phyloP scores from a whole-genome alignment of 345 rosid genomes.

The Sonneratia alba region DNA sequence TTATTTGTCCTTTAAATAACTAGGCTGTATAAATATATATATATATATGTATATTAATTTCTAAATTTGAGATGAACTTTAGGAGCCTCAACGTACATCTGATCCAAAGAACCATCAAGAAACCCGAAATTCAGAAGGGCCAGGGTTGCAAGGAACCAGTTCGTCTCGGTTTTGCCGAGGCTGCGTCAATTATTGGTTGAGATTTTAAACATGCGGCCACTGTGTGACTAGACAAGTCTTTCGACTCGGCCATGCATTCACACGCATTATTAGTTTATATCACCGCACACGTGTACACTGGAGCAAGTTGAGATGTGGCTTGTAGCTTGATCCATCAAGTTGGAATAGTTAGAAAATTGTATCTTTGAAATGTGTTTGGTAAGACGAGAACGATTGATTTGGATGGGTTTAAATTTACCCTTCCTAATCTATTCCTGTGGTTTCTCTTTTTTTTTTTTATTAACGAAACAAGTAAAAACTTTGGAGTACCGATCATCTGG shows the following conservation, averaged over 20 bases:
- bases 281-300: not conserved
- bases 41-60: too few relatives aligned
- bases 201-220: too few relatives aligned
- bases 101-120: too few relatives aligned
- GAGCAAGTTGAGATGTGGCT: not conserved
- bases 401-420: not conserved
- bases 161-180: not conserved
- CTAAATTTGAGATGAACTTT: too few relatives aligned
- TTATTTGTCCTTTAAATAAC: too few relatives aligned
- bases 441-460: not conserved
- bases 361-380: slow-evolving; percentile 2
- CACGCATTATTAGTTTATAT: not conserved
- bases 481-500: too few relatives aligned
- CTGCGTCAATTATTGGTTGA: not conserved
- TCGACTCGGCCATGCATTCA: not conserved
- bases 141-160: not conserved
- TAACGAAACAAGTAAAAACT: not conserved
- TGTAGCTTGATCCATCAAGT: not conserved
- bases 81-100: too few relatives aligned
- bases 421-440: not conserved
- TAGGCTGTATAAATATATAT: too few relatives aligned
- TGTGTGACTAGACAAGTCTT: not conserved
- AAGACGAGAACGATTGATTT: not conserved
- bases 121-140: too few relatives aligned
- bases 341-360: slow-evolving; percentile 1